phyloP scores from a whole-genome alignment of 108 stramenopile genomes.

The Conticribra weissflogii region DNA sequence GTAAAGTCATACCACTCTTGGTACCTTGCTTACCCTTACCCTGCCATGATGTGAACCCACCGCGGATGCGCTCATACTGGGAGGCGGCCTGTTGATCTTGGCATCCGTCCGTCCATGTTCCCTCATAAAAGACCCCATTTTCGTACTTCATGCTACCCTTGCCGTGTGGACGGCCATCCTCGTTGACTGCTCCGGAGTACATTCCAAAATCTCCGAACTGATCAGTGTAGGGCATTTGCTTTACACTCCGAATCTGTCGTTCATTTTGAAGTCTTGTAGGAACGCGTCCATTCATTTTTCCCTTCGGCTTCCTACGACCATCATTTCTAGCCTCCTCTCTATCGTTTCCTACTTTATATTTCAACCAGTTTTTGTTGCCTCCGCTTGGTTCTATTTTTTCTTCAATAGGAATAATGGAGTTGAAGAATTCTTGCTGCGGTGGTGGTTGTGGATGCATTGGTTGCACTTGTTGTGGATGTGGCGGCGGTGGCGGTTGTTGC shows the following conservation, averaged over 20 bases:
- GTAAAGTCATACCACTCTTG: slow-evolving; percentile 28
- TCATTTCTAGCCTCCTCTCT: background rate
- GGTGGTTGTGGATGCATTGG: too few relatives aligned
- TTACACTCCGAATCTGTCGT: slow-evolving; percentile 20
- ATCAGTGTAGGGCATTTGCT: slow-evolving; percentile 43
- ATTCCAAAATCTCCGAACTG: slow-evolving; percentile 40
- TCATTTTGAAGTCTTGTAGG: slow-evolving; percentile 4
- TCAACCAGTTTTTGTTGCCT: too few relatives aligned
- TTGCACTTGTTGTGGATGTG: too few relatives aligned
- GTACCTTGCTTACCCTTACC: slow-evolving; percentile 34
- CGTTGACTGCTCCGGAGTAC: slow-evolving; percentile 36
- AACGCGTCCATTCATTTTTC: slow-evolving; percentile 19
- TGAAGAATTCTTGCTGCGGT: too few relatives aligned
- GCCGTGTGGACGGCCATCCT: slow-evolving; percentile 26
- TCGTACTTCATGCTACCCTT: slow-evolving; percentile 43
- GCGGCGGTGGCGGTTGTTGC: too few relatives aligned
- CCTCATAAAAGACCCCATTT: slow-evolving; percentile 45
- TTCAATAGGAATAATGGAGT: too few relatives aligned
- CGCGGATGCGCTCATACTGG: slow-evolving; percentile 38
- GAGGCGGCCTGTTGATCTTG: slow-evolving; percentile 42
- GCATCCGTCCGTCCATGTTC: slow-evolving; percentile 37
- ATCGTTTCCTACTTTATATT: background rate
- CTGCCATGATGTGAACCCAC: slow-evolving; percentile 44
- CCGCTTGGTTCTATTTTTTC: too few relatives aligned
- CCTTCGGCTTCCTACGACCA: background rate